Base-by-base conservation (phyloP, 1,284 basidiomycete species). In the Phellopilus nigrolimitatus region DNA sequence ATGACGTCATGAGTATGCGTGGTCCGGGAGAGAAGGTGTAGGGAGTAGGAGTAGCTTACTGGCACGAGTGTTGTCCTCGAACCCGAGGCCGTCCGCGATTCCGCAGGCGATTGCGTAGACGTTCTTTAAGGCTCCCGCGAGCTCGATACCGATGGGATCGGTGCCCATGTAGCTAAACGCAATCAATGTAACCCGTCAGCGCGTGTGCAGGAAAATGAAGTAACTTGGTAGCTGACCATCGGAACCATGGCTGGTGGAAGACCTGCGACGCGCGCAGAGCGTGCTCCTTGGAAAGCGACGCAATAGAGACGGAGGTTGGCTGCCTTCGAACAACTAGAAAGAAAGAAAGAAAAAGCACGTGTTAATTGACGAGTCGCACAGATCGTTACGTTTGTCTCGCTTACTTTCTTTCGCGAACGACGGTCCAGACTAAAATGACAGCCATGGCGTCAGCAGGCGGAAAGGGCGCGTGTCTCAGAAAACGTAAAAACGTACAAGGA, bases 41-140 rank as follows among this genome's bases (percentile, higher is more conserved):
- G 28, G 21, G 4, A 34, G 13, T 47, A 13, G 27, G 2, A 40
- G 25, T 40, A 41, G 71, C 84, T 64, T 56, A 89, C 88, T 89
- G 12, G 88, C 89, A 69, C 88, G 71, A 41, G 92, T 92, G 68
- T 95, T 95, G 62, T 93, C 91, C 60, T 92, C 82, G 64, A 82
- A 89, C 9, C 90, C 90, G 44, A 95, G 76, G 28, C 92, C 92
- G 61, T 92, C 91, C 5, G 91, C 84, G 68, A 92, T 87, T 5
- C 92, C 92, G 39, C 90, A 78, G 12, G 91, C 92, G 60, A 95
- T 89, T 22, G 92, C 92, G 63, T 95, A 95, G 44, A 95, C 86
- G 67, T 95, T 95, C 68, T 95, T 95, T 57, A 95, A 69, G 2
- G 92, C 92, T 21, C 92, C 92, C 7, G 89, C 84, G 25, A 95